A percentile compares a stretch with the other conserved stretches of the same genome.
These are phyloP conservation scores for Westerdykella ornata DNA, from an alignment of 2,329 filamentous ascomycete species.

Conservation along the genomic window DNA sequence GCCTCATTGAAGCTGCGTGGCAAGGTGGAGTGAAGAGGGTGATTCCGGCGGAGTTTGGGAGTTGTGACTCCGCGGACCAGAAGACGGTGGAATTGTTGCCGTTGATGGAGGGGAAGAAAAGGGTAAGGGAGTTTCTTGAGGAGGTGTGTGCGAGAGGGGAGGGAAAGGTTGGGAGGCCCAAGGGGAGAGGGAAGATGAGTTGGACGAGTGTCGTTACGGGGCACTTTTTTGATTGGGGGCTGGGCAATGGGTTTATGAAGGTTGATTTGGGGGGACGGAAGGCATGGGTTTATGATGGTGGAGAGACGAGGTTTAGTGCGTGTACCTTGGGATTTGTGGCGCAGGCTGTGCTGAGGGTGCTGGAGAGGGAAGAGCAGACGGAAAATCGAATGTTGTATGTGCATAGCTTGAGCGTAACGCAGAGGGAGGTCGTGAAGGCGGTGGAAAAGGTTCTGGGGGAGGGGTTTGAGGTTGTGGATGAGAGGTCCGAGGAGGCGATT, in stretches of 20 bases:
- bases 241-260: slow-evolving; percentile 46
- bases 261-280: slow-evolving; percentile 48
- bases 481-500: slow-evolving; percentile 31
- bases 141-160: slow-evolving; percentile 43
- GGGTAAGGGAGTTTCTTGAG: slow-evolving; percentile 39
- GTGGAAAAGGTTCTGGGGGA: slow-evolving; percentile 49
- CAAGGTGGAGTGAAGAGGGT: slow-evolving; percentile 54
- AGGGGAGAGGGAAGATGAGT: slow-evolving; percentile 36
- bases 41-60: slow-evolving; percentile 56
- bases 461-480: slow-evolving; percentile 45
- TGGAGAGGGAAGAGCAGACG: slow-evolving; percentile 44
- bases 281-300: slow-evolving; percentile 53
- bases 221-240: slow-evolving; percentile 56
- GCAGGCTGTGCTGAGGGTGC: slow-evolving; percentile 47
- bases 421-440: slow-evolving; percentile 52
- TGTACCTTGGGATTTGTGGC: slow-evolving; percentile 50
- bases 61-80: slow-evolving; percentile 39
- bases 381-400: slow-evolving; percentile 54
- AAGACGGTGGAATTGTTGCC: slow-evolving; percentile 43
- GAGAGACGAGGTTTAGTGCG: slow-evolving; percentile 49
- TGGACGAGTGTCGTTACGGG: slow-evolving; percentile 58
- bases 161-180: slow-evolving; percentile 14
- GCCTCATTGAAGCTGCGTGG: slow-evolving; percentile 53
- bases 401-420: slow-evolving; percentile 52
- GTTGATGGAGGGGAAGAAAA: slow-evolving; percentile 48